Base-by-base conservation (phyloP, 176 grass and related monocot genomes). In the Eragrostis nindensis region DNA sequence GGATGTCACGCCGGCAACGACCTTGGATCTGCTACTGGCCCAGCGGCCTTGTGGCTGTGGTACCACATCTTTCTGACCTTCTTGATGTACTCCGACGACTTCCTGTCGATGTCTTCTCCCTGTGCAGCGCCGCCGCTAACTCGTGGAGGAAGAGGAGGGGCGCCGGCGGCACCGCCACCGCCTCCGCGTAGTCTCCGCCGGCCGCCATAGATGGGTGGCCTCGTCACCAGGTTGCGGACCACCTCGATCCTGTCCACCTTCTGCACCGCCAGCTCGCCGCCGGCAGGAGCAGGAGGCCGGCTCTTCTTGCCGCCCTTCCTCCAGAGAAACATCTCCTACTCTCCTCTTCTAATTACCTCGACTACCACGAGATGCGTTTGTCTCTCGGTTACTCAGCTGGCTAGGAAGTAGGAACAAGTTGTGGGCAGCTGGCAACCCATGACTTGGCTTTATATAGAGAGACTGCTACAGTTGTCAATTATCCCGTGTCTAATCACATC, bases 81-180 rank as follows among this genome's bases (percentile, higher is more conserved):
- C 0, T 25, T 43, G 77, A 86, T 80, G 84, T 67, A 86, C 61
- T 62, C 62, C 48, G 30, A 18, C 0, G 84, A 70, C 84, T 6
- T 59, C 76, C 11, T 21, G 77, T 86, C 44, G 69, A 86, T 80
- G 49, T 86, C 84, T 4, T 80, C 17, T 38, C 42, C 17, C 16
- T 62, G 27, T 3, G 26, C 27, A 0, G 16, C 70, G 0, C 19
- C 7, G 7, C 54, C 36, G 15, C 13, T 47, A 15, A 7, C 36
- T 38, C 36, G n/a, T 4, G 40, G 36, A 60, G 13, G 2, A 11
- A 25, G 57, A 60, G 9, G 42, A 8, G 56, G 22, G 8, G 3
- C 9, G 56, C 9, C 22, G 56, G 10, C 24, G 11, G 11, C 46
- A 10, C 8, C 46, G 11, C 46, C 12, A 14, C 57, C 24, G 11